Conservation (phyloP, 495 filamentous ascomycete species). For the Xylaria bambusicola region DNA sequence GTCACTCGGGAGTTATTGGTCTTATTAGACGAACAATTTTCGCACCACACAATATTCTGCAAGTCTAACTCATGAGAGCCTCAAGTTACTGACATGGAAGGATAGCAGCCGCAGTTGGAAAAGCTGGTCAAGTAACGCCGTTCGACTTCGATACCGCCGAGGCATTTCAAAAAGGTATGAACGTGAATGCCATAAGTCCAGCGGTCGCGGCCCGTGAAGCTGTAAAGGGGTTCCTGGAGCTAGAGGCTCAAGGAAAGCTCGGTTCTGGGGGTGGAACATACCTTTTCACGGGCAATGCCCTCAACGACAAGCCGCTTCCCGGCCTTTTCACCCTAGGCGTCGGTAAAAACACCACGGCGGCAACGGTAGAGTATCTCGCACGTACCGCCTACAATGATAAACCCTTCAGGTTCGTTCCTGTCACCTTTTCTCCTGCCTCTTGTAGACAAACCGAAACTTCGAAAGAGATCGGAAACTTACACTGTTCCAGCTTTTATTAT, state of each 20-base stretch:
- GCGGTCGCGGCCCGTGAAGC: constrained; percentile 45
- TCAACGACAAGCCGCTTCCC: constrained; percentile 32
- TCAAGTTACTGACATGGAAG: background rate
- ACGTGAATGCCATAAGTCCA: constrained; percentile 42
- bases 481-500: constrained; percentile 41
- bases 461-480: background rate
- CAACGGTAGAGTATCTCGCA: constrained; percentile 35
- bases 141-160: constrained; percentile 23
- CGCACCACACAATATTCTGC: too few species aligned
- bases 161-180: constrained; percentile 22
- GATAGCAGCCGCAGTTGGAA: background rate
- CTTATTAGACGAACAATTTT: too few species aligned
- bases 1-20: too few species aligned
- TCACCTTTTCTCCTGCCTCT: background rate
- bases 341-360: constrained; percentile 39
- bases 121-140: background rate
- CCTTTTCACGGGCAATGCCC: constrained; percentile 45
- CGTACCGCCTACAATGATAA: constrained; percentile 27
- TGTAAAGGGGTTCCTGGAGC: constrained; percentile 28
- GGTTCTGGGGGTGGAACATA: constrained; percentile 30
- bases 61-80: background rate
- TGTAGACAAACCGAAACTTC: background rate
- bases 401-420: constrained; percentile 39
- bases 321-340: constrained; percentile 35
- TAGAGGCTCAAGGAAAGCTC: constrained; percentile 20